Evolutionary conservation across 1,284 basidiomycete genomes (phyloP).

Genomic region (Ustilago trichophora): DNA sequence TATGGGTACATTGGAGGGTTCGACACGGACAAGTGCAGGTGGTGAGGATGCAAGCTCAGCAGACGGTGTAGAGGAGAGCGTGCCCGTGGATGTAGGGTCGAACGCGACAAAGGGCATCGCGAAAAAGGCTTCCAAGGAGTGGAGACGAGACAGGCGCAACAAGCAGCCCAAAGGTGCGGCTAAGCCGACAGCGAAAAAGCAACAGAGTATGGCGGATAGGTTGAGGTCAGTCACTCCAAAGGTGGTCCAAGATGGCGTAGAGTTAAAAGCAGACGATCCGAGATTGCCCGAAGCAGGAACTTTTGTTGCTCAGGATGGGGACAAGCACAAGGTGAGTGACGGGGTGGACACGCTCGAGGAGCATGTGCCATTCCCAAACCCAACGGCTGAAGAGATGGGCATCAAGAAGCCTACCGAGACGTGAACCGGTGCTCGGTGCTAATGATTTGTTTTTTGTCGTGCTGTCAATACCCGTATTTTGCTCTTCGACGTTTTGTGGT

Average conservation of each 20-base stretch:
- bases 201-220: too few relatives aligned
- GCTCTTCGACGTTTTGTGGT: too few relatives aligned
- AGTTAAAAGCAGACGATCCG: slow-evolving; percentile 4
- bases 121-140: neutral
- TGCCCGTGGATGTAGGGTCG: neutral
- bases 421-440: neutral
- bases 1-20: too few relatives aligned
- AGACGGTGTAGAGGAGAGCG: neutral
- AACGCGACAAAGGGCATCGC: neutral
- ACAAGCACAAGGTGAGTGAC: slow-evolving; percentile 5
- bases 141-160: slow-evolving; percentile 1
- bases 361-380: slow-evolving; percentile 20
- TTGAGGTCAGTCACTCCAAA: neutral
- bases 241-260: neutral
- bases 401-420: slow-evolving; percentile 24
- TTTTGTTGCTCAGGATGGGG: slow-evolving; percentile 15
- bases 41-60: too few relatives aligned
- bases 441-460: too few relatives aligned
- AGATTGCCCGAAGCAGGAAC: slow-evolving; percentile 18
- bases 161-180: too few relatives aligned
- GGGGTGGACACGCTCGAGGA: slow-evolving; percentile 5
- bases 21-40: too few relatives aligned
- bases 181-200: slow-evolving; percentile 10
- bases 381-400: slow-evolving; percentile 20
- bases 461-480: too few relatives aligned